These are phyloP conservation scores for Skeletonema costatum DNA, from an alignment of 108 stramenopile genomes.

Conservation along the genomic window DNA sequence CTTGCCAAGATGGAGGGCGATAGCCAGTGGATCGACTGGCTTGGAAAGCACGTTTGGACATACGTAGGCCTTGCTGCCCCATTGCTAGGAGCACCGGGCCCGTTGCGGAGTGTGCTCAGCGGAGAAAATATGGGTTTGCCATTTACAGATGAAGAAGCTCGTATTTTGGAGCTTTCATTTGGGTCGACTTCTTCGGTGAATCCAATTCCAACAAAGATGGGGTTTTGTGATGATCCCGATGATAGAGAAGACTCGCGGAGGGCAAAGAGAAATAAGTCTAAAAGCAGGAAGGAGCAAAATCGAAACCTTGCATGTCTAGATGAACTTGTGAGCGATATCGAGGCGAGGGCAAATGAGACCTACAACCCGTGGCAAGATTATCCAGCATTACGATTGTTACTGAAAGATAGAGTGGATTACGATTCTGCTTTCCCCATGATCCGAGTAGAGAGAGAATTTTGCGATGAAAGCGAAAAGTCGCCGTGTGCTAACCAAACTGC, in stretches of 20 bases:
- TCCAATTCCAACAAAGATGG: constrained; percentile 70
- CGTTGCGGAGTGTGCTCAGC: constrained; percentile 78
- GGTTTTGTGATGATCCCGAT: constrained; percentile 39
- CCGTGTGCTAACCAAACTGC: constrained; percentile 38
- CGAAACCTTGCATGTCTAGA: constrained; percentile 71
- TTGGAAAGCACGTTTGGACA: constrained; percentile 77
- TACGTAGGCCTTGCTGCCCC: constrained; percentile 86
- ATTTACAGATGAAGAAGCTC: constrained; percentile 69
- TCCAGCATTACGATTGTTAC: constrained; percentile 60
- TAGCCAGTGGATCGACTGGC: constrained; percentile 78
- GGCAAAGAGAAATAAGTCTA: background rate
- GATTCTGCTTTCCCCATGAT: constrained; percentile 71
- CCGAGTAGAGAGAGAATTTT: constrained; percentile 58
- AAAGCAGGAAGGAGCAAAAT: constrained; percentile 18
- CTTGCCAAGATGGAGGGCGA: constrained; percentile 78
- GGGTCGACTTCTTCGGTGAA: constrained; percentile 81
- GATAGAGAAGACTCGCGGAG: background rate
- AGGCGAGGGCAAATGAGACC: constrained; percentile 11
- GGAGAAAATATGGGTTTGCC: constrained; percentile 93
- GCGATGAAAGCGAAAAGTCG: constrained; percentile 38
- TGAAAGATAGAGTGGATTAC: constrained; percentile 78
- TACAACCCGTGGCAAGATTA: constrained; percentile 76
- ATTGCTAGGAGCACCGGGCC: constrained; percentile 81
- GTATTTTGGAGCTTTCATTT: constrained; percentile 82
- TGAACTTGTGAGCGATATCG: constrained; percentile 71